Evolutionary conservation across 345 rosid genomes (phyloP).

Genomic region (Brassica rapa): DNA sequence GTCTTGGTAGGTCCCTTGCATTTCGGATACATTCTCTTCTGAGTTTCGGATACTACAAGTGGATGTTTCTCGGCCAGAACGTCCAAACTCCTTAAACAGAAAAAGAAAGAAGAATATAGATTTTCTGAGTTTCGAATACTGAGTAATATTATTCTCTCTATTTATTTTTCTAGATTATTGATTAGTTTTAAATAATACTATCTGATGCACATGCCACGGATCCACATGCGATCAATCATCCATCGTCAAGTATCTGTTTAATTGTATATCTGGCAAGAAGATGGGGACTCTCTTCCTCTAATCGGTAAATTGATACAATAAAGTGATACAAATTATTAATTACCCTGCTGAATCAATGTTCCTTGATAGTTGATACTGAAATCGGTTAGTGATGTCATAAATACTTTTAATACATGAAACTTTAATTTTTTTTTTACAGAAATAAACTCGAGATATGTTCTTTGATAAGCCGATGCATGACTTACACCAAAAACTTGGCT

Average conservation of each 20-base stretch:
- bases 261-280: conserved; percentile 9
- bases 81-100: conserved; percentile 3
- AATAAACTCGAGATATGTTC: not conserved
- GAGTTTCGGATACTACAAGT: conserved; percentile 20
- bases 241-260: conserved; percentile 9
- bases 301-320: not conserved
- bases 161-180: not conserved
- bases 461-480: conserved; percentile 14
- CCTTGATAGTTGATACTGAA: not conserved
- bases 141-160: conserved; percentile 1
- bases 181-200: conserved; percentile 3
- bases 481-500: not conserved
- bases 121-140: not conserved
- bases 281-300: not conserved
- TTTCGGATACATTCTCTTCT: conserved; percentile 35
- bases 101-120: conserved; percentile 6
- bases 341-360: too few relatives aligned
- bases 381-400: not conserved
- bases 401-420: not conserved
- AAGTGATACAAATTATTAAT: not conserved
- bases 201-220: conserved; percentile 14
- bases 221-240: conserved; percentile 22
- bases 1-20: conserved; percentile 11
- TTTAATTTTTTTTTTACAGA: not conserved
- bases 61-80: conserved; percentile 30